Percentiles rank a stretch among this genome's conserved stretches.
phyloP scores from a whole-genome alignment of 169 alveolate species.

The Cystoisospora suis region DNA sequence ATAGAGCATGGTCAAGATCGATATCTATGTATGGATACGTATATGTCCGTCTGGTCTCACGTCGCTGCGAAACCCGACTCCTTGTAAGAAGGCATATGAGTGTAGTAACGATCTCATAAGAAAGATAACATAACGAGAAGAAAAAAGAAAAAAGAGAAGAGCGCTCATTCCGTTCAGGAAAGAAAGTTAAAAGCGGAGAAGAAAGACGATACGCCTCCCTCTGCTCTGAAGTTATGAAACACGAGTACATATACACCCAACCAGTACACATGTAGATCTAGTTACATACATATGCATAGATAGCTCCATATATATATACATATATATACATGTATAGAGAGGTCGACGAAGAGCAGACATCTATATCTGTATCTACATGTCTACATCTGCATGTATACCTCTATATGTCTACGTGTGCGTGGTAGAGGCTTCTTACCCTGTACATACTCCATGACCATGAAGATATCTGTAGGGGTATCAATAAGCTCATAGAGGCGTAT shows the following conservation, averaged over 20 bases:
- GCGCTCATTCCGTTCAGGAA: no score
- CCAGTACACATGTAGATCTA: neutral
- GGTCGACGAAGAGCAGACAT: no score
- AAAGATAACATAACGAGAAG: no score
- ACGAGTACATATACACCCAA: no score
- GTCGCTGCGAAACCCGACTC: no score
- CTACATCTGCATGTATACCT: neutral
- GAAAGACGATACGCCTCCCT: no score
- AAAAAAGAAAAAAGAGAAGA: no score
- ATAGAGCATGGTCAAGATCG: neutral
- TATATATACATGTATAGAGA: neutral
- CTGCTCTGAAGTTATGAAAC: no score
- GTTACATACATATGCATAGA: neutral
- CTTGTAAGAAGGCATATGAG: no score
- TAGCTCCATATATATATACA: neutral
- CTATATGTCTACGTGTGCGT: neutral
- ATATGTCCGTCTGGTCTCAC: no score
- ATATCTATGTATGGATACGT: neutral
- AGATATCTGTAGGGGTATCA: conserved; percentile 86
- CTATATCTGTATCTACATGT: neutral
- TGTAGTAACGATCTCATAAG: no score
- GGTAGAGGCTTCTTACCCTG: conserved; percentile 84
- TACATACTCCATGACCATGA: conserved; percentile 83
- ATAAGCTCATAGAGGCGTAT: conserved; percentile 77
- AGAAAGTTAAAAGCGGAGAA: no score